Evolutionary conservation across 2,329 filamentous ascomycete species (phyloP).

Genomic region (Neonectria faginata): DNA sequence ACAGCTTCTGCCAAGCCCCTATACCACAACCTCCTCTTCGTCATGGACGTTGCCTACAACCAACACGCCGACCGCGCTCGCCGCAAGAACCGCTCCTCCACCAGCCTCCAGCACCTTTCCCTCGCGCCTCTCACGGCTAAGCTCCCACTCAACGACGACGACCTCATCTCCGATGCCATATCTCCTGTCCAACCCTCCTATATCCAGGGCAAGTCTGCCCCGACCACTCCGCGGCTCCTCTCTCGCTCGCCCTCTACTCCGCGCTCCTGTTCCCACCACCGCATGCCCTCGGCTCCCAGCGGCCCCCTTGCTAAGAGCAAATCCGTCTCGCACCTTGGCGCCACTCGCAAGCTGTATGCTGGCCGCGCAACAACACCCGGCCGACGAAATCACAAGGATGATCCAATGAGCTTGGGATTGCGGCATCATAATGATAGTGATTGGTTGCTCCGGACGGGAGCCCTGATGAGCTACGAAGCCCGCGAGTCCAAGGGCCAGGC

Average conservation of each 20-base stretch:
- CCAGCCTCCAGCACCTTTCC: constrained; percentile 69
- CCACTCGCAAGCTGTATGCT: constrained; percentile 40
- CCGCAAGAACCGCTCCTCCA: constrained; percentile 69
- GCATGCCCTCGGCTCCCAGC: constrained; percentile 53
- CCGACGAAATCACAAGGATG: constrained; percentile 49
- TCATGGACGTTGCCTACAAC: constrained; percentile 70
- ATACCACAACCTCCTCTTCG: constrained; percentile 3
- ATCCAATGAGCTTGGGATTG: constrained; percentile 41
- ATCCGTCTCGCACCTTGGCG: constrained; percentile 68
- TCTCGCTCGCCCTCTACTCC: constrained; percentile 66
- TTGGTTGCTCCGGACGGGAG: constrained; percentile 74
- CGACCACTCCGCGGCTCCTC: constrained; percentile 73
- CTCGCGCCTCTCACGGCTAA: constrained; percentile 74
- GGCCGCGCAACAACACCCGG: constrained; percentile 53
- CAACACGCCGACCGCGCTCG: constrained; percentile 68
- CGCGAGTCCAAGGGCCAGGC: constrained; percentile 76
- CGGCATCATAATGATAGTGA: constrained; percentile 65
- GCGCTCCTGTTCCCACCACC: constrained; percentile 59
- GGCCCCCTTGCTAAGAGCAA: constrained; percentile 68
- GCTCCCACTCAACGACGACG: constrained; percentile 67
- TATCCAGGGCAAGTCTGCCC: constrained; percentile 71
- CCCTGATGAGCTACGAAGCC: constrained; percentile 70
- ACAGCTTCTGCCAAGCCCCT: not conserved
- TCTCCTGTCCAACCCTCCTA: constrained; percentile 61
- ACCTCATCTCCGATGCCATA: constrained; percentile 56